A percentile compares a stretch with the other conserved stretches of the same genome.
phyloP scores from a whole-genome alignment of 2,329 filamentous ascomycete genomes.

The Madurella fahalii region DNA sequence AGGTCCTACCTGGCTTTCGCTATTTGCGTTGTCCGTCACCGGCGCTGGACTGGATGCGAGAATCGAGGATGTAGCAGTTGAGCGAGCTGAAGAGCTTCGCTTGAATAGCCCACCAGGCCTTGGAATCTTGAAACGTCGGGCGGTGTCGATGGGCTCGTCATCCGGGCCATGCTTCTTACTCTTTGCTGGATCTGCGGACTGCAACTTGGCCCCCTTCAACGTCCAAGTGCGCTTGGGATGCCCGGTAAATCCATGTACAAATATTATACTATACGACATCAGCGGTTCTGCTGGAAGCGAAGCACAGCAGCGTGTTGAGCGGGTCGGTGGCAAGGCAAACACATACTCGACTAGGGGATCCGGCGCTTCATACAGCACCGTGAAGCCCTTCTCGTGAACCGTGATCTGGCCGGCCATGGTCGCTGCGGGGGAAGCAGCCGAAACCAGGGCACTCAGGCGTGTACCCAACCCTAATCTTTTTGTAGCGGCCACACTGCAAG shows the following conservation, averaged over 20 bases:
- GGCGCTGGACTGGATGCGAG: not conserved
- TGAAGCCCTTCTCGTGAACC: conserved; percentile 15
- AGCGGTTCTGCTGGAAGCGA: not conserved
- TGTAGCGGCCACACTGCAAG: too few relatives aligned
- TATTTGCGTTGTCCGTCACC: not conserved
- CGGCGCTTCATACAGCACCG: conserved; percentile 10
- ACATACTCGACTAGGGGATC: conserved; percentile 9
- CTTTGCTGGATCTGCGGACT: too few relatives aligned
- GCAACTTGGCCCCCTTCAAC: not conserved
- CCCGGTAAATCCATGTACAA: conserved; percentile 27
- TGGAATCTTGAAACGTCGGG: not conserved
- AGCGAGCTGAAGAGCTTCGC: not conserved
- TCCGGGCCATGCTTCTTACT: not conserved
- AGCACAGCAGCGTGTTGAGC: too few relatives aligned
- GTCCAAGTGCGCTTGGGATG: conserved; percentile 25
- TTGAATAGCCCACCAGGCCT: not conserved
- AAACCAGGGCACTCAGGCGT: not conserved
- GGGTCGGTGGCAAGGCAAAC: not conserved
- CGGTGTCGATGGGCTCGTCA: not conserved
- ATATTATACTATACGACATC: conserved; percentile 16
- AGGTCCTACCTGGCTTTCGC: not conserved
- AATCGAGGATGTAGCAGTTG: not conserved
- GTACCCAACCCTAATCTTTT: too few relatives aligned
- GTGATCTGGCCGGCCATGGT: not conserved
- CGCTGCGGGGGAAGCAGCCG: not conserved